Evolutionary conservation across 2,329 filamentous ascomycete species (phyloP).

Genomic region (Knufia fluminis): DNA sequence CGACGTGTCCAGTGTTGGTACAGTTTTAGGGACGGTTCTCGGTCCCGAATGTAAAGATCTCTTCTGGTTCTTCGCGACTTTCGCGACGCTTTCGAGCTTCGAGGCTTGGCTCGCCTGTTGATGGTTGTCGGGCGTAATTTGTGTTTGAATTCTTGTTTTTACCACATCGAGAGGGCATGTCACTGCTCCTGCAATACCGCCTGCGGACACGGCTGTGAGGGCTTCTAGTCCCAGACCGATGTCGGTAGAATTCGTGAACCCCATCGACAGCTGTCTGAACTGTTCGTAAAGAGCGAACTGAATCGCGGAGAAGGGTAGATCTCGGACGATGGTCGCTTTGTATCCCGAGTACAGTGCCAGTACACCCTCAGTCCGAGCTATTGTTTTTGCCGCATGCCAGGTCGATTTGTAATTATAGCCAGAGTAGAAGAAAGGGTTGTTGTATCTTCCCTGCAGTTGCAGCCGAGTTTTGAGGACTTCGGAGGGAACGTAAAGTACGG

Average conservation of each 20-base stretch:
- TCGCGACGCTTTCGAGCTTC: constrained; percentile 17
- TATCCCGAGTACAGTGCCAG: constrained; percentile 91
- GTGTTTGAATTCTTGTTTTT: constrained; percentile 92
- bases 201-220: constrained; percentile 77
- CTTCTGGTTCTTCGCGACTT: constrained; percentile 22
- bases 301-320: constrained; percentile 88
- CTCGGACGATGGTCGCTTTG: constrained; percentile 87
- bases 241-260: constrained; percentile 68
- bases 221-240: constrained; percentile 82
- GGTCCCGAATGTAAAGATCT: constrained; percentile 21
- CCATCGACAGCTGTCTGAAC: constrained; percentile 70
- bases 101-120: constrained; percentile 22
- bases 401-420: constrained; percentile 94
- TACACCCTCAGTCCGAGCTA: constrained; percentile 71
- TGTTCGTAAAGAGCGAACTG: constrained; percentile 99
- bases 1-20: constrained; percentile 74
- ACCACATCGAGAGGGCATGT: constrained; percentile 96
- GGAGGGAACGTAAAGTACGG: constrained; percentile 88
- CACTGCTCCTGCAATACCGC: constrained; percentile 84
- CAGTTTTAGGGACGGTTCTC: constrained; percentile 61
- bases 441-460: constrained; percentile 87
- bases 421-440: constrained; percentile 86
- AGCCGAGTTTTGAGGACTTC: constrained; percentile 97
- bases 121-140: constrained; percentile 52
- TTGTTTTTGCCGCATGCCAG: constrained; percentile 73